Percentiles rank a stretch among this genome's conserved stretches.
These are phyloP conservation scores for Tolypocladium amazonense DNA, from an alignment of 2,329 filamentous ascomycete species.

Conservation along the genomic window DNA sequence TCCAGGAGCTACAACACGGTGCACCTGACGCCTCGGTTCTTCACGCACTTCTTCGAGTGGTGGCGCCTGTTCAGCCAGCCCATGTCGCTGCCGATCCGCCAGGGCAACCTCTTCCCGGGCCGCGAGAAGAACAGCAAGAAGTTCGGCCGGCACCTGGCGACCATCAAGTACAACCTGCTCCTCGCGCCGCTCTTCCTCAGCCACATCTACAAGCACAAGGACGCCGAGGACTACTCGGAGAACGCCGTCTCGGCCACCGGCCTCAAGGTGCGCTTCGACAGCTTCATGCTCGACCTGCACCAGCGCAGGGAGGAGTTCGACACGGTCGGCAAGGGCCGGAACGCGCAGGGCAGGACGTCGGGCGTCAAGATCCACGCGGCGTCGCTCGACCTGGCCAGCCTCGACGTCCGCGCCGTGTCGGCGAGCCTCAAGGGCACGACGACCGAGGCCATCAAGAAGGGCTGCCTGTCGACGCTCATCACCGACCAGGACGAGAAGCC, in stretches of 20 bases:
- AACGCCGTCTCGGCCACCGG: conserved; percentile 79
- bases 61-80: conserved; percentile 94
- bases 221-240: conserved; percentile 74
- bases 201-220: conserved; percentile 98
- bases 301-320: conserved; percentile 88
- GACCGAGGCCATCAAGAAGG: conserved; percentile 60
- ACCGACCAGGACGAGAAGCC: conserved; percentile 47
- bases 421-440: conserved; percentile 78
- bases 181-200: conserved; percentile 89
- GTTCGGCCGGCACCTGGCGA: conserved; percentile 92
- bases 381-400: conserved; percentile 82
- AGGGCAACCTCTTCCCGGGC: conserved; percentile 83
- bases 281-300: conserved; percentile 94
- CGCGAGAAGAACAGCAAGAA: conserved; percentile 97
- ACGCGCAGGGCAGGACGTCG: conserved; percentile 70
- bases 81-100: conserved; percentile 88
- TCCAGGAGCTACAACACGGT: conserved; percentile 94
- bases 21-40: conserved; percentile 89
- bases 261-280: conserved; percentile 91
- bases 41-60: conserved; percentile 97
- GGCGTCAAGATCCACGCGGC: conserved; percentile 94
- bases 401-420: conserved; percentile 87
- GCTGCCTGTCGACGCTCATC: conserved; percentile 38
- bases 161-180: conserved; percentile 93
- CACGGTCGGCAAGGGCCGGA: conserved; percentile 65